Base-by-base conservation (phyloP, 805 yeast genomes). In the Teunomyces panamensis region DNA sequence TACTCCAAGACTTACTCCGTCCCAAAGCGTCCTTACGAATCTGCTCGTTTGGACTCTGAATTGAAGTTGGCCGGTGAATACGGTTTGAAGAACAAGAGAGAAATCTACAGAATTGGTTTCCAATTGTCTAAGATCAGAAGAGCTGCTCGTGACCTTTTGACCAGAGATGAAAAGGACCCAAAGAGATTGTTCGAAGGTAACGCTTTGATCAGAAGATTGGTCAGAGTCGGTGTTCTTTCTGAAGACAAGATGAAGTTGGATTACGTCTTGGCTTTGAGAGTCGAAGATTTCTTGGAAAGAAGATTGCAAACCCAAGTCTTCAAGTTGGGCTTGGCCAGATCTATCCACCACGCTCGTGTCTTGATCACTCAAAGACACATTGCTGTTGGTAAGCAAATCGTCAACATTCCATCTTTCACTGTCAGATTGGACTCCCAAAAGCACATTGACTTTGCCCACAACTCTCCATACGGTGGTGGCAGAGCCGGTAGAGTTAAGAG, bases 101-200 rank as follows among this genome's bases (percentile, higher is more conserved):
- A 94, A 82, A 89, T 94, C 78, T 94, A 94, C 96, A 90, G 99
- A 87, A 91, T 94, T 76, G 95, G 95, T 77, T 89, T 87, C 85
- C 98, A 94, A 83, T 88, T 94, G 73, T 94, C 99, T 59, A 94
- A 94, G 86, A 92, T 94, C 75, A 91, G 99, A 84, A 90, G 99
- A 84, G 99, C 99, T 77, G 99, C 99, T 74, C 96, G 99, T 87
- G 98, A 94, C 73, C 83, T 94, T 71, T 86, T 94, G 79, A 94
- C 99, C 84, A 90, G 97, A 84, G 99, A 94, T 72, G 99, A 94
- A 84, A 94, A 94, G 86, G 99, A 94, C 80, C 97, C 96, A 86
- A 94, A 91, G 89, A 90, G 99, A 84, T 87, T 94, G 73, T 94
- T 94, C 84, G 99, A 94, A 82, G 99, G 99, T 88, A 94, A 94